Conservation (phyloP, 495 filamentous ascomycete genomes). For the Aspergillus cristatus region DNA sequence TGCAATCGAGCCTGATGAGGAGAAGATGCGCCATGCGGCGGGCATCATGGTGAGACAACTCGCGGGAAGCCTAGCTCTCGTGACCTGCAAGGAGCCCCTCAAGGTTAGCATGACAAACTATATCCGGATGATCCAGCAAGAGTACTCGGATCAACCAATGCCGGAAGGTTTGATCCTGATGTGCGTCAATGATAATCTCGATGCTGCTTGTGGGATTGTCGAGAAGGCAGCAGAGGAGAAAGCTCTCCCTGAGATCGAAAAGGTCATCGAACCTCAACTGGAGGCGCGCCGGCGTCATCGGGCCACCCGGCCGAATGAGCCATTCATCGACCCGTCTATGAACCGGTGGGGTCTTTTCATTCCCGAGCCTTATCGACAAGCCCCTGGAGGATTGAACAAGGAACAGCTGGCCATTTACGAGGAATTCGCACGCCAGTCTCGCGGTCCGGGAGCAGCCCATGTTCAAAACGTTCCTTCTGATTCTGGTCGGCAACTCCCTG, state of each 20-base stretch:
- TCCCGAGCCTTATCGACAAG: constrained; percentile 79
- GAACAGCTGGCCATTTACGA: constrained; percentile 95
- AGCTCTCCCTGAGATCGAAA: constrained; percentile 87
- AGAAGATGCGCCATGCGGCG: constrained; percentile 71
- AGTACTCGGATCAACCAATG: constrained; percentile 62
- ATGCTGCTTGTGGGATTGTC: constrained; percentile 82
- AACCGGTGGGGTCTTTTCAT: constrained; percentile 84
- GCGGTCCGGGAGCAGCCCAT: constrained; percentile 45
- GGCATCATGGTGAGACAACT: constrained; percentile 88
- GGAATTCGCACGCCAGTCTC: constrained; percentile 79
- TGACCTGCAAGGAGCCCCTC: constrained; percentile 96
- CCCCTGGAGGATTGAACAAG: constrained; percentile 69
- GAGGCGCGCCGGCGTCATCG: constrained; percentile 65
- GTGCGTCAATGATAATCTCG: constrained; percentile 97
- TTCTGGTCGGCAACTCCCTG: constrained; percentile 51
- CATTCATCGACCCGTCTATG: constrained; percentile 69
- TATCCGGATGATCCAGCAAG: constrained; percentile 66
- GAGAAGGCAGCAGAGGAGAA: constrained; percentile 91
- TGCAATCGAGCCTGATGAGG: constrained; percentile 82
- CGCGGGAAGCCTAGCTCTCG: constrained; percentile 83
- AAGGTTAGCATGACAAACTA: constrained; percentile 95
- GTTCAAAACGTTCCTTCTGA: constrained; percentile 49
- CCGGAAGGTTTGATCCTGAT: constrained; percentile 87
- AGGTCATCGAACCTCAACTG: constrained; percentile 70
- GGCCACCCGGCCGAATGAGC: constrained; percentile 60